Base-by-base conservation (phyloP, 1,284 basidiomycete species). In the Trametes polyzona region DNA sequence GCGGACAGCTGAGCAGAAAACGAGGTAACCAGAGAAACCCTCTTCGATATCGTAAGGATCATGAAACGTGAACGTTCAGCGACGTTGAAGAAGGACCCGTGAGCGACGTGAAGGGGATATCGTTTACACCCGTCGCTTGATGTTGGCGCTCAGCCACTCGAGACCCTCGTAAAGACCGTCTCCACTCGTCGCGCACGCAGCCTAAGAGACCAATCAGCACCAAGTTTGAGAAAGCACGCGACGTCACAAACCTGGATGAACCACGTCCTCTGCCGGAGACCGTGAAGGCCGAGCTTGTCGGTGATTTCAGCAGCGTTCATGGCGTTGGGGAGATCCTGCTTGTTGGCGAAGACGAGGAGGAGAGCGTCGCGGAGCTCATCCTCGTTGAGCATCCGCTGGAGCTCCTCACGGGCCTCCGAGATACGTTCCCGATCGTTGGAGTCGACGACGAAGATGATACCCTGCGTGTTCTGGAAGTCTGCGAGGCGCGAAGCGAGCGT, bases 401-500 rank as follows among this genome's bases (percentile, higher is more conserved):
- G 87, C 79, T 99, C 97, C 82, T 99, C 97, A 63, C 97, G 92
- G 51, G 97, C 97, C 81, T 99, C 97, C 51, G 94, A 92, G 63
- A 99, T 93, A 92, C 97, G 96, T 79, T 99, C 97, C 78, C 97
- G 84, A 83, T 99, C 97, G 78, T 99, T 99, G 55, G 97, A 99
- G 78, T 99, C 97, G 65, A 99, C 96, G 56, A 99, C 97, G 76
- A 99, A 99, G 74, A 99, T 99, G 81, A 99, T 98, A 67, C 96
- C 97, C 81, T 99, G 97, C 46, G 97, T 99, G 84, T 99, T 99
- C 81, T 99, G 97, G 94, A 98, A 99, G 83, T 99, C 96, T 97
- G 67, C 35, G 52, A 40, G 50, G 57, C 49, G 49, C 21, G 53
- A 16, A 19, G 51, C 14, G 12, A 19, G 39, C 37, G 32, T 47